phyloP scores from a whole-genome alignment of 208 protist genomes.

The Acanthamoeba castellanii region DNA sequence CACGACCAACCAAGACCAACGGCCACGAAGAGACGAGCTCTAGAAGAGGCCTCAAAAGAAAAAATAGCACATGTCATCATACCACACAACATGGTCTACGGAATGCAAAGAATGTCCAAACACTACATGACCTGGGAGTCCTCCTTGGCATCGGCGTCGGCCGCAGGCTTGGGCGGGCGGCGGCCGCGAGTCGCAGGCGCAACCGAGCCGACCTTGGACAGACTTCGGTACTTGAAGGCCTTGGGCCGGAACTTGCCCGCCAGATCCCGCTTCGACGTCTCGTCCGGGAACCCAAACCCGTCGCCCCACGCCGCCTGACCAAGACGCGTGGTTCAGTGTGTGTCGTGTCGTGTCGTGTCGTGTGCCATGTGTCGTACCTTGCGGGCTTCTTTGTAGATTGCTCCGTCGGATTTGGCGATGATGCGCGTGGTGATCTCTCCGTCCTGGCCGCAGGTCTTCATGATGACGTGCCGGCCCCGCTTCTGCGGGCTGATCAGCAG shows the following conservation, averaged over 20 bases:
- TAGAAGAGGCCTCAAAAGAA: too few relatives aligned
- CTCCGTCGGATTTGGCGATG: constrained; percentile 25
- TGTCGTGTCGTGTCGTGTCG: too few relatives aligned
- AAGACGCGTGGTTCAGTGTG: too few relatives aligned
- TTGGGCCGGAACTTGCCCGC: neutral
- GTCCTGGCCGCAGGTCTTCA: neutral
- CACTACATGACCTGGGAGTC: too few relatives aligned
- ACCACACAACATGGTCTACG: too few relatives aligned
- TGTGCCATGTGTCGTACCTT: too few relatives aligned
- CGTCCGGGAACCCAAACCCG: constrained; percentile 18
- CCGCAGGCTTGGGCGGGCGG: too few relatives aligned
- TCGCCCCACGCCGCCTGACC: constrained; percentile 61
- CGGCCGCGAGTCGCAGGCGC: neutral
- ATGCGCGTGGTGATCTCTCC: neutral
- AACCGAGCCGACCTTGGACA: neutral
- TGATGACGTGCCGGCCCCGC: constrained; percentile 58
- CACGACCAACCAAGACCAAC: too few relatives aligned
- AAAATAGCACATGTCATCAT: too few relatives aligned
- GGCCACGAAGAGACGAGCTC: too few relatives aligned
- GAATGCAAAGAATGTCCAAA: too few relatives aligned
- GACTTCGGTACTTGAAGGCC: constrained; percentile 2
- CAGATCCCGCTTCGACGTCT: constrained; percentile 1
- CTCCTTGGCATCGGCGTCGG: too few relatives aligned
- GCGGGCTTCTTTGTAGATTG: constrained; percentile 50
- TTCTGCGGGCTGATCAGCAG: constrained; percentile 40